phyloP scores from a whole-genome alignment of 805 yeast genomes.

The Metschnikowia gruessii region DNA sequence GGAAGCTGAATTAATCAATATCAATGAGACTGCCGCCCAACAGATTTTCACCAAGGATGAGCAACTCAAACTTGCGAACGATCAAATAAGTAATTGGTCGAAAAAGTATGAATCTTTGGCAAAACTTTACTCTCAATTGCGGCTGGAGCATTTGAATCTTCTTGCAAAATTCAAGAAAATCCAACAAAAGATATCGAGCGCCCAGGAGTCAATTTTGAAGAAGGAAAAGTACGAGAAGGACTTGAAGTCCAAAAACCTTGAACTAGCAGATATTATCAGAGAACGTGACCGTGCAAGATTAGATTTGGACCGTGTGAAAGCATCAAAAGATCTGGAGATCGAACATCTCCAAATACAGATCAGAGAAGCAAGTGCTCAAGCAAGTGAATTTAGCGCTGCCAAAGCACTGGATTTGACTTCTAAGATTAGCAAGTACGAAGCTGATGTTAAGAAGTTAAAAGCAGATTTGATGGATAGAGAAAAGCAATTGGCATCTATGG shows the following conservation, averaged over 20 bases:
- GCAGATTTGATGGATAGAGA: slow-evolving; percentile 30
- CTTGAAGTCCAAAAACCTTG: slow-evolving; percentile 79
- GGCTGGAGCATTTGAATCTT: slow-evolving; percentile 85
- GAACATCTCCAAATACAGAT: slow-evolving; percentile 64
- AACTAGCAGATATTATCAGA: slow-evolving; percentile 81
- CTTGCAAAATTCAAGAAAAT: slow-evolving; percentile 74
- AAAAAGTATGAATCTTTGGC: slow-evolving; percentile 87
- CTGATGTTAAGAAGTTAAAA: slow-evolving; percentile 55
- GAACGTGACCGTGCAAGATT: slow-evolving; percentile 87
- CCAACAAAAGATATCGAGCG: slow-evolving; percentile 82
- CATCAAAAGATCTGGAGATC: slow-evolving; percentile 60
- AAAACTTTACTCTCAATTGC: slow-evolving; percentile 81
- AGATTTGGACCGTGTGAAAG: slow-evolving; percentile 70
- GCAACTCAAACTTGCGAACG: slow-evolving; percentile 61
- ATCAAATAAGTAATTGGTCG: slow-evolving; percentile 76
- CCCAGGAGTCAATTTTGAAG: slow-evolving; percentile 85
- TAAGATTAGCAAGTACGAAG: slow-evolving; percentile 58
- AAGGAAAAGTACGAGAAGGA: slow-evolving; percentile 82
- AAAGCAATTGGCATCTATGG: slow-evolving; percentile 21
- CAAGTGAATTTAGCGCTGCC: slow-evolving; percentile 57
- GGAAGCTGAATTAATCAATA: slow-evolving; percentile 64
- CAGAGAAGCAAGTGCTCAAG: slow-evolving; percentile 55
- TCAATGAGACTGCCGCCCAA: slow-evolving; percentile 63
- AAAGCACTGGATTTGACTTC: slow-evolving; percentile 63
- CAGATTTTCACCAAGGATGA: slow-evolving; percentile 78